Percentiles rank a stretch among this genome's conserved stretches.
These are phyloP conservation scores for Trichoderma sp. DNA, from an alignment of 2,329 filamentous ascomycete genomes.

Conservation along the genomic window DNA sequence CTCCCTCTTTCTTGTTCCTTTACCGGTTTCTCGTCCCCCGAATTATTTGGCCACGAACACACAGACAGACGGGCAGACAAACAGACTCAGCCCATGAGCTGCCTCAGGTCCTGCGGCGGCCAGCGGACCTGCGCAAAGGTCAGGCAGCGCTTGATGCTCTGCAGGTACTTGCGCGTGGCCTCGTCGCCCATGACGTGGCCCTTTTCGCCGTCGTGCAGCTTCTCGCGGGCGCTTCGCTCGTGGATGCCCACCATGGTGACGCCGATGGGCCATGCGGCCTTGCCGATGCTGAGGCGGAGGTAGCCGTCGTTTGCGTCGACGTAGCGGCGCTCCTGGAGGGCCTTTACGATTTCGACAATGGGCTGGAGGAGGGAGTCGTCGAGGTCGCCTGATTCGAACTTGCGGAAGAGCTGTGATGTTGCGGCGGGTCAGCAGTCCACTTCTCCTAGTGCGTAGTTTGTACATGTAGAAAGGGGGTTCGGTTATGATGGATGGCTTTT, in stretches of 20 bases:
- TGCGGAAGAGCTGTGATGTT: constrained; percentile 69
- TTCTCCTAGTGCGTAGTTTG: not conserved
- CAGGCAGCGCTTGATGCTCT: constrained; percentile 95
- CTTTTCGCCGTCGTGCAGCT: constrained; percentile 83
- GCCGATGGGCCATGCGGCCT: constrained; percentile 97
- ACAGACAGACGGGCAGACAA: not conserved
- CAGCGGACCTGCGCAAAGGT: constrained; percentile 96
- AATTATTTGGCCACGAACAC: not conserved
- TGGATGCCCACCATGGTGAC: constrained; percentile 99
- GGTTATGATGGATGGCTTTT: not conserved
- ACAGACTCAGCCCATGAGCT: constrained; percentile 76
- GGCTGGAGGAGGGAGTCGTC: constrained; percentile 78
- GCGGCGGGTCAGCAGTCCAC: not conserved
- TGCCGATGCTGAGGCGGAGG: constrained; percentile 87
- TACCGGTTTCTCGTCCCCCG: not conserved
- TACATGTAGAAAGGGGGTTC: not conserved
- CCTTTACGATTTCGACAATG: constrained; percentile 87
- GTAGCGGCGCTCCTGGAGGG: constrained; percentile 87
- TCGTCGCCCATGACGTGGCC: constrained; percentile 98
- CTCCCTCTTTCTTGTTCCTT: not conserved
- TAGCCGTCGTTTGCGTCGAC: constrained; percentile 98
- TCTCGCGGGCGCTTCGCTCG: constrained; percentile 92
- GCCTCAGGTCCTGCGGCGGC: constrained; percentile 88
- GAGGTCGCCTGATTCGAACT: constrained; percentile 79
- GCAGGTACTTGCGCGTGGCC: constrained; percentile 89